Percentiles rank a stretch among this genome's conserved stretches.
These are phyloP conservation scores for Crithidia expoeki DNA, from an alignment of 208 protist species.

Conservation along the genomic window DNA sequence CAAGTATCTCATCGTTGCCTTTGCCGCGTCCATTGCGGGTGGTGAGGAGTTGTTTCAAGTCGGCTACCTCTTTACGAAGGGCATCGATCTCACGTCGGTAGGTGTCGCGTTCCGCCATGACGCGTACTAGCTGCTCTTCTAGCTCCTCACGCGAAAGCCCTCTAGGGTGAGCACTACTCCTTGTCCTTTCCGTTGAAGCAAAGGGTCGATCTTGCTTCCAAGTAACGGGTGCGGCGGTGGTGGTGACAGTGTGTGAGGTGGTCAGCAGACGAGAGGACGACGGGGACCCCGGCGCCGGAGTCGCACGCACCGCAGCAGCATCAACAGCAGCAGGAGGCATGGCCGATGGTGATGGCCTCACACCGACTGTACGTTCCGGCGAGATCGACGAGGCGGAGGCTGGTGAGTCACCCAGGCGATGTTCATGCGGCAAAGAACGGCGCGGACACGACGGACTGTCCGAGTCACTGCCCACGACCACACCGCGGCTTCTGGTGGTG, in stretches of 20 bases:
- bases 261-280: background rate
- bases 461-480: slow-evolving; percentile 20
- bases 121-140: slow-evolving; percentile 26
- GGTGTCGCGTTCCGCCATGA: slow-evolving; percentile 37
- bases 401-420: slow-evolving; percentile 23
- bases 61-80: slow-evolving; percentile 22
- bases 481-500: background rate
- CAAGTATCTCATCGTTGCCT: background rate
- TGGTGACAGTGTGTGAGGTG: background rate
- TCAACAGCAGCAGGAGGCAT: background rate
- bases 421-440: slow-evolving; percentile 28
- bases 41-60: slow-evolving; percentile 14
- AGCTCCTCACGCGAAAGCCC: slow-evolving; percentile 14
- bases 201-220: background rate
- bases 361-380: background rate
- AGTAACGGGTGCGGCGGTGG: background rate
- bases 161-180: background rate
- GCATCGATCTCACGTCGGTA: slow-evolving; percentile 23
- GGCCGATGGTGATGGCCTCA: background rate
- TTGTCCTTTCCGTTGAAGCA: background rate
- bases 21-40: background rate
- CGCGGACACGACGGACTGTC: slow-evolving; percentile 30
- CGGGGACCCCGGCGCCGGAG: background rate
- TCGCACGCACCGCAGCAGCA: background rate
- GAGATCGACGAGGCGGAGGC: background rate